Conservation (phyloP, 495 filamentous ascomycete species). For the Talaromyces trachyspermus region DNA sequence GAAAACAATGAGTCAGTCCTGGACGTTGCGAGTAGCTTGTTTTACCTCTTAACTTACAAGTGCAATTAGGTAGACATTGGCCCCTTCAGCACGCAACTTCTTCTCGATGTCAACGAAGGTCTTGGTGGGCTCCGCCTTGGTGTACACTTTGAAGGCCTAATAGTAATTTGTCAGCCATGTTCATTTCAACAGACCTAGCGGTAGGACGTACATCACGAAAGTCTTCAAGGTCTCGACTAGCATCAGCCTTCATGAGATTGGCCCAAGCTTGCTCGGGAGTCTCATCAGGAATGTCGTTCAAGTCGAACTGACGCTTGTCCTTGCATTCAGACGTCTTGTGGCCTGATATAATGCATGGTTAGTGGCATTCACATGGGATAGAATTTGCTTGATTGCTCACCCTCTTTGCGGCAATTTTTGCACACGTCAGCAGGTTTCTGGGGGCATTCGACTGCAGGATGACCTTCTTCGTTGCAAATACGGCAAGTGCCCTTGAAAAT, state of each 20-base stretch:
- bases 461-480: constrained; percentile 64
- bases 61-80: constrained; percentile 68
- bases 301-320: constrained; percentile 60
- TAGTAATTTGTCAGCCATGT: constrained; percentile 9
- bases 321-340: constrained; percentile 62
- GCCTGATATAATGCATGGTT: constrained; percentile 35
- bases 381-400: constrained; percentile 29
- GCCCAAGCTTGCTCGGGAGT: constrained; percentile 64
- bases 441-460: constrained; percentile 65
- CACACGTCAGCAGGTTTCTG: constrained; percentile 55
- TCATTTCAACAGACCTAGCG: neutral
- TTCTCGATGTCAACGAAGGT: constrained; percentile 67
- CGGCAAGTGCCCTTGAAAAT: constrained; percentile 68
- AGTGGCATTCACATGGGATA: constrained; percentile 4
- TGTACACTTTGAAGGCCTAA: constrained; percentile 60
- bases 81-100: constrained; percentile 56
- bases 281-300: constrained; percentile 49
- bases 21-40: neutral
- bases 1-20: constrained; percentile 4
- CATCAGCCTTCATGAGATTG: constrained; percentile 52
- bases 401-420: constrained; percentile 68
- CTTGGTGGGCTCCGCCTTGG: constrained; percentile 59
- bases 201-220: constrained; percentile 53
- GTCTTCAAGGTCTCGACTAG: constrained; percentile 60
- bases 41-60: constrained; percentile 39